Base-by-base conservation (phyloP, 495 filamentous ascomycete species). In the Antarctomyces pellizariae region DNA sequence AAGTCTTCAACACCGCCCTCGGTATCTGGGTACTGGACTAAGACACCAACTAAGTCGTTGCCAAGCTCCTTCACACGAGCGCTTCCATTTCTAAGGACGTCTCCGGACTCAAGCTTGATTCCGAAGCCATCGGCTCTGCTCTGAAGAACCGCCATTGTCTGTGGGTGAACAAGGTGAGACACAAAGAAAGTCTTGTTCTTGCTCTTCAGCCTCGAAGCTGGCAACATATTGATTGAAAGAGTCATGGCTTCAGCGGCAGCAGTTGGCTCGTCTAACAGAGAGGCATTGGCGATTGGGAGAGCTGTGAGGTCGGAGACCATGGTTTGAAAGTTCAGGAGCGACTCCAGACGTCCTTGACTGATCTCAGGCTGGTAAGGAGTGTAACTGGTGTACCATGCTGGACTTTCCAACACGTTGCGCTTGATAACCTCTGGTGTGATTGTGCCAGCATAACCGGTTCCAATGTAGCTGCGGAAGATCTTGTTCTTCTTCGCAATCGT, bases 301-400 rank as follows among this genome's bases (percentile, higher is more conserved):
- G 62, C 78, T 0, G 86, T 97, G 24, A 97, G 56, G 42, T 97
- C 86, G 4, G 75, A 67, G 4, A 90, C 75, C 51, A 97, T 47
- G 7, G 86, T 97, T 60, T 97, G 86, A 50, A 90, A 97, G 55
- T 97, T 97, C 23, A 97, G 56, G 21, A 97, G 55, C 4, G 83
- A 91, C 56, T 95, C 89, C 36, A 90, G 51, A 22, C 79, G 74
- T 17, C 75, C 86, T 49, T 97, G 86, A 42, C 79, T 90, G 56
- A 97, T 95, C 52, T 97, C 86, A 2, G 86, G 83, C 47, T 97
- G 86, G 48, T 97, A 97, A 14, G 86, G 86, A 0, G 86, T 95
- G 45, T 97, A 97, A 46, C 83, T 93, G 21, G 86, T 97, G 50
- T 97, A 97, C 86, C 86, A 97, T 9, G 71, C 89, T 1, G 86